Evolutionary conservation across 2,329 filamentous ascomycete genomes (phyloP), one percentile per base, ranked within the genome.

Genomic region (Cryphonectria radicalis): DNA sequence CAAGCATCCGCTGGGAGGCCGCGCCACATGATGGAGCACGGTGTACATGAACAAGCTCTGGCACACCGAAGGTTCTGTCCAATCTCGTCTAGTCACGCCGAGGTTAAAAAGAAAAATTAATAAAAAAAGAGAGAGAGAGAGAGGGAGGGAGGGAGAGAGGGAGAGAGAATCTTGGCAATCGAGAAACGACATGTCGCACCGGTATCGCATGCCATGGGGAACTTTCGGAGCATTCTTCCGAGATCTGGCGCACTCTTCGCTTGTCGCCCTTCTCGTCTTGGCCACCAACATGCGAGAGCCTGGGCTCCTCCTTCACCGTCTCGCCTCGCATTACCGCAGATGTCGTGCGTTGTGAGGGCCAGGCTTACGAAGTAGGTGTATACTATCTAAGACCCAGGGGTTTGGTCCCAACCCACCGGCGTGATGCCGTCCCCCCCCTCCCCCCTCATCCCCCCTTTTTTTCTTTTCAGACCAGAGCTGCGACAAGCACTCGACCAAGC

Each of bases 1-100:
- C 65, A 71, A 70, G 71, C 68, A 72, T 72, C 71, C 71, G 71
- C 68, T 62, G 35, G 32, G 22, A 66, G 62, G 68, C 68, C 68
- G 68, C 68, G 68, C 42, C 50, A 62, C 35, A 55, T 17, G 35
- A 62, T 57, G 63, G 70, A 42, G 32, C 35, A 42, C 32, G 25
- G 25, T 60, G 37, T 40, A 13, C 62, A 25, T 28, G n/a, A 7
- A 8, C 37, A 43, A n/a, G 40, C 37, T 28, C 25, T 25, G 25
- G n/a, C 37, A 43, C n/a, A 64, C 37, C 37, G 37, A 43, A 63
- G 32, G n/a, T 28, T 64, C 37, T 22, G 13, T 22, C 62, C 14
- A 64, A 64, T 64, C 37, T 64, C 62, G 62, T 64, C 25, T 46
- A 4, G 10, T 28, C 62, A 25, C 22, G 19, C 19, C 60, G 37